A percentile compares a stretch with the other conserved stretches of the same genome.
Conservation (phyloP, 2,329 filamentous ascomycete genomes). For the Pestalotiopsis fici region DNA sequence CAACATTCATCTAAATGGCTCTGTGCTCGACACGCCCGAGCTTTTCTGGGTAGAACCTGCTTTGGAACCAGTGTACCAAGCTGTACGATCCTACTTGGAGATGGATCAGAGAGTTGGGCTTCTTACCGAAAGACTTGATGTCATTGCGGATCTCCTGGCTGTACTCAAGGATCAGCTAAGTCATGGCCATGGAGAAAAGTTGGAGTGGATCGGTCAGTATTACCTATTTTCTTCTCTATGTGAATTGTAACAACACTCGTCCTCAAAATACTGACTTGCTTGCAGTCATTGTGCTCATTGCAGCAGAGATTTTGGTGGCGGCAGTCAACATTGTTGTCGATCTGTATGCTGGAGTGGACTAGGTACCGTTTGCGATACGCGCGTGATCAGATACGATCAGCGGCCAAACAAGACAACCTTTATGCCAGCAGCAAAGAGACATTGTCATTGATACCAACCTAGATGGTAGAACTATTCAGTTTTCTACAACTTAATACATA, state of each 20-base stretch:
- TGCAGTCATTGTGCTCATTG: conserved; percentile 89
- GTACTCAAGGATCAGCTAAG: conserved; percentile 95
- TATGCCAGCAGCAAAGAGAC: too few species aligned
- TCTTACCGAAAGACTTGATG: conserved; percentile 85
- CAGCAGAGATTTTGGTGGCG: conserved; percentile 90
- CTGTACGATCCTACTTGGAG: conserved; percentile 91
- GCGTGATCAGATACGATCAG: background rate
- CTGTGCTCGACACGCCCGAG: conserved; percentile 93
- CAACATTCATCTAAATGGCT: conserved; percentile 96
- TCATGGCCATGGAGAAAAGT: conserved; percentile 85
- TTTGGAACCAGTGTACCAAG: conserved; percentile 93
- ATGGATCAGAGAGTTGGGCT: conserved; percentile 95
- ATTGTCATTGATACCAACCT: too few species aligned
- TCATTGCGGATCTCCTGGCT: conserved; percentile 89
- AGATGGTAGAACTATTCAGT: too few species aligned
- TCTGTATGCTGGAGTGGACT: conserved; percentile 64
- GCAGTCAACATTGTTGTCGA: conserved; percentile 95
- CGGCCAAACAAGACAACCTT: too few species aligned
- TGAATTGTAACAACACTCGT: background rate
- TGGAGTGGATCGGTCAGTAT: conserved; percentile 82
- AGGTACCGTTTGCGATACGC: background rate
- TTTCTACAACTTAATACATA: too few species aligned
- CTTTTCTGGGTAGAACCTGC: conserved; percentile 98
- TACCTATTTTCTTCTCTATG: background rate
- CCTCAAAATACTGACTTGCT: background rate